Conservation (phyloP, 148 eudicot species). For the Camellia granthamiana region DNA sequence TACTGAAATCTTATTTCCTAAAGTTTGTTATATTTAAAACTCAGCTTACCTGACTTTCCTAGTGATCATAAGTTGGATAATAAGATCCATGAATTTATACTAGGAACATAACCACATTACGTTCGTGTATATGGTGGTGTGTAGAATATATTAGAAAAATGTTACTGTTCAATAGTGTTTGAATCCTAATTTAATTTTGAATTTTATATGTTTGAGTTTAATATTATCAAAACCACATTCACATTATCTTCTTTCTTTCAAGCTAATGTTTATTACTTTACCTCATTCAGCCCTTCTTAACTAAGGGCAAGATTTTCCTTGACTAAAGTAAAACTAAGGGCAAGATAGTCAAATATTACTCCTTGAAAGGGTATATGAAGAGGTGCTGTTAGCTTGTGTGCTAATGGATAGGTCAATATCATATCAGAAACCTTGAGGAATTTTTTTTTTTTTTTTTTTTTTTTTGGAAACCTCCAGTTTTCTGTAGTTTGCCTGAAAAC, state of each 20-base stretch:
- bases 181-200: background rate
- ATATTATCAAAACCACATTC: background rate
- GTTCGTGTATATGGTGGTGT: background rate
- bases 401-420: too few relatives aligned
- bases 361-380: too few relatives aligned
- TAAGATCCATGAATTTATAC: background rate
- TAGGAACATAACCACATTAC: background rate
- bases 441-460: background rate
- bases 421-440: too few relatives aligned
- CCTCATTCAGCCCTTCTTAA: background rate
- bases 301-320: background rate
- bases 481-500: background rate
- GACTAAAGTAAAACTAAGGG: background rate
- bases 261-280: too few relatives aligned
- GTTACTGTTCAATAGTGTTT: background rate
- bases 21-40: too few relatives aligned
- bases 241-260: background rate
- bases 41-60: too few relatives aligned
- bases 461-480: background rate
- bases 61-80: too few relatives aligned
- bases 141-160: too few relatives aligned
- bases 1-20: too few relatives aligned
- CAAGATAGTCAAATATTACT: background rate
- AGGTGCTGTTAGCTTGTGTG: too few relatives aligned
- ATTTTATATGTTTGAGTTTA: background rate